These are phyloP conservation scores for Lepidium sativum DNA, from an alignment of 345 rosid species.

Conservation along the genomic window DNA sequence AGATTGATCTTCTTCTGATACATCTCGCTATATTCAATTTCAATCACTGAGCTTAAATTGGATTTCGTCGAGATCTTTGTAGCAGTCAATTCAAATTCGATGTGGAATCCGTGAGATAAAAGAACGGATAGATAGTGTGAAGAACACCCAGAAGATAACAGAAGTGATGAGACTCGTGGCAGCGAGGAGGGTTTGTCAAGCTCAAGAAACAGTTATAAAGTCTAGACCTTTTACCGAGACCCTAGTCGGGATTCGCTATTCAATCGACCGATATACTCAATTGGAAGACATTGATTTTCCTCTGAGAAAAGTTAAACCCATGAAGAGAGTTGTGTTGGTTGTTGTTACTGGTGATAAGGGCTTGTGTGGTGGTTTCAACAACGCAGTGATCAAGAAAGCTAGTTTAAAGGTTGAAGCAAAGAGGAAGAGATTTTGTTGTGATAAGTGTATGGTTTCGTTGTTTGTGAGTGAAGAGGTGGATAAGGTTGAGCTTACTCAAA, in stretches of 20 bases:
- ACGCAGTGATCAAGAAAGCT: constrained; percentile 51
- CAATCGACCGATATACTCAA: constrained; percentile 44
- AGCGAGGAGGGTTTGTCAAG: constrained; percentile 68
- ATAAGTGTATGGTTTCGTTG: constrained; percentile 68
- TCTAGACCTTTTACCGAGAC: constrained; percentile 64
- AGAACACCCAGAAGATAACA: constrained; percentile 59
- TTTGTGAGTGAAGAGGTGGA: constrained; percentile 77
- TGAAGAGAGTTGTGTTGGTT: constrained; percentile 67
- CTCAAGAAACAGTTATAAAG: constrained; percentile 81
- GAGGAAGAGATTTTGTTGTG: constrained; percentile 50
- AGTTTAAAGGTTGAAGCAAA: constrained; percentile 41
- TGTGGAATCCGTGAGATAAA: constrained; percentile 59
- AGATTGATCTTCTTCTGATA: too few species aligned
- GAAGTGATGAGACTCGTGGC: constrained; percentile 86
- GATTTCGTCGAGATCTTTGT: constrained; percentile 4
- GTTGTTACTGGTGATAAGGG: constrained; percentile 64
- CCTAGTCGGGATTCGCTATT: constrained; percentile 44
- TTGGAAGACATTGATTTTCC: constrained; percentile 65
- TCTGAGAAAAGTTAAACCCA: constrained; percentile 51
- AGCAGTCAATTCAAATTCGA: constrained; percentile 11
- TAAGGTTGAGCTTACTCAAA: constrained; percentile 75
- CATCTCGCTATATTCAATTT: not conserved
- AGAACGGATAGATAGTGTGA: constrained; percentile 50
- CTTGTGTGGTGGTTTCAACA: constrained; percentile 84
- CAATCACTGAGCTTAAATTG: not conserved